Evolutionary conservation across 2,329 filamentous ascomycete genomes (phyloP).

Genomic region (Stenocarpella maydis): DNA sequence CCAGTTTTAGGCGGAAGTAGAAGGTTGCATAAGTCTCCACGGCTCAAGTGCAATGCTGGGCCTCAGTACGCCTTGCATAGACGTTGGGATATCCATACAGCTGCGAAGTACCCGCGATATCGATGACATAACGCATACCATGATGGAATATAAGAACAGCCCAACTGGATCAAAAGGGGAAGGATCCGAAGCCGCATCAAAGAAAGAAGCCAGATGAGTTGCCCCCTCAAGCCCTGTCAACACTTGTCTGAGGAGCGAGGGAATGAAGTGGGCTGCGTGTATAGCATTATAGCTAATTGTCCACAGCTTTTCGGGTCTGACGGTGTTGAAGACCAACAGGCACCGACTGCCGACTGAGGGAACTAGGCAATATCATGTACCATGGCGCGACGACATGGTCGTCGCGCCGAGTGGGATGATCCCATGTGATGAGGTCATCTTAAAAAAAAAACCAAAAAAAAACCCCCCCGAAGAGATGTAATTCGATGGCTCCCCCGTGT

Average conservation of each 20-base stretch:
- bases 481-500: no score
- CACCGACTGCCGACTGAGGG: neutral
- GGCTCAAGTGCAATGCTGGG: slow-evolving; percentile 8
- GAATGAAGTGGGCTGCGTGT: neutral
- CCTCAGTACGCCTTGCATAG: neutral
- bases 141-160: neutral
- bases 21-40: slow-evolving; percentile 6
- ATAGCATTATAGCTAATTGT: neutral
- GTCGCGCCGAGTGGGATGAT: slow-evolving; percentile 2
- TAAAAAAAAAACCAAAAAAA: neutral
- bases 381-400: neutral
- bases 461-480: no score
- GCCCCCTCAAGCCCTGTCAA: neutral
- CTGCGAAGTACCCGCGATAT: neutral
- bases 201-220: neutral
- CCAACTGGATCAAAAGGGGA: neutral
- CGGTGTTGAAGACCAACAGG: neutral
- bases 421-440: slow-evolving; percentile 5
- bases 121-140: neutral
- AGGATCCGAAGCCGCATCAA: neutral
- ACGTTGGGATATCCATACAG: neutral
- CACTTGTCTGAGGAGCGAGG: neutral
- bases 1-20: slow-evolving; percentile 22
- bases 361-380: neutral
- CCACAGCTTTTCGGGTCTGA: neutral